Conservation (phyloP, 2,329 filamentous ascomycete species). For the Penicillium sp. region DNA sequence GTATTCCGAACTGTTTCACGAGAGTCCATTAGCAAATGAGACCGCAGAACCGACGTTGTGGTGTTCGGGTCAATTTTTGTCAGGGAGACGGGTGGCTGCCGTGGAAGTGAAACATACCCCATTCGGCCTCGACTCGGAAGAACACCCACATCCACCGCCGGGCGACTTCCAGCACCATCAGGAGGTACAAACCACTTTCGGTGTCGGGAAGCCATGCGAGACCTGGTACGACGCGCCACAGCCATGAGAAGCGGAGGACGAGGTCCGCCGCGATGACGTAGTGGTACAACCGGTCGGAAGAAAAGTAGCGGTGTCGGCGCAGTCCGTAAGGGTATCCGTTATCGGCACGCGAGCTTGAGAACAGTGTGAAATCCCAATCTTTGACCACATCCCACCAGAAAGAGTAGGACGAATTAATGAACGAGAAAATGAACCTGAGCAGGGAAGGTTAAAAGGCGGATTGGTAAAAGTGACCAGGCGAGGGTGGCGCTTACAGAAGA, state of each 20-base stretch:
- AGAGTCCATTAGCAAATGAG: conserved; percentile 17
- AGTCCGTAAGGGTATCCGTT: conserved; percentile 73
- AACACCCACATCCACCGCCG: conserved; percentile 97
- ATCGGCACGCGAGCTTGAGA: conserved; percentile 60
- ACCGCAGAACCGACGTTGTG: neutral
- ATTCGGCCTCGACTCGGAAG: conserved; percentile 91
- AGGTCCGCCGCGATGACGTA: conserved; percentile 74
- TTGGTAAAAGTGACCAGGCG: neutral
- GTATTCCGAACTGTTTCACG: conserved; percentile 51
- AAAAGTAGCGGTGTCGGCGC: conserved; percentile 70
- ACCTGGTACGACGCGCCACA: conserved; percentile 77
- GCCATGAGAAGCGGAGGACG: conserved; percentile 83
- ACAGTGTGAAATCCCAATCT: conserved; percentile 92
- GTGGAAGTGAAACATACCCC: conserved; percentile 56
- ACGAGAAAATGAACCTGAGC: conserved; percentile 70
- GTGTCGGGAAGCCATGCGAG: conserved; percentile 81
- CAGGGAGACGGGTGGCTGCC: neutral
- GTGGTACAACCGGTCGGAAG: conserved; percentile 75
- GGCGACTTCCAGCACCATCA: conserved; percentile 82
- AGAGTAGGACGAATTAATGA: conserved; percentile 86
- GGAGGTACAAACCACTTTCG: conserved; percentile 82
- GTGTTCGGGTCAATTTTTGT: conserved; percentile 1
- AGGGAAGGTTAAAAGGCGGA: neutral
- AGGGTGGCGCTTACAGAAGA: conserved; percentile 47
- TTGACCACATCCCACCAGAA: conserved; percentile 98